Percentiles rank a stretch among this genome's conserved stretches.
Conservation (phyloP, 441 rosid species). For the Populus hybrid region DNA sequence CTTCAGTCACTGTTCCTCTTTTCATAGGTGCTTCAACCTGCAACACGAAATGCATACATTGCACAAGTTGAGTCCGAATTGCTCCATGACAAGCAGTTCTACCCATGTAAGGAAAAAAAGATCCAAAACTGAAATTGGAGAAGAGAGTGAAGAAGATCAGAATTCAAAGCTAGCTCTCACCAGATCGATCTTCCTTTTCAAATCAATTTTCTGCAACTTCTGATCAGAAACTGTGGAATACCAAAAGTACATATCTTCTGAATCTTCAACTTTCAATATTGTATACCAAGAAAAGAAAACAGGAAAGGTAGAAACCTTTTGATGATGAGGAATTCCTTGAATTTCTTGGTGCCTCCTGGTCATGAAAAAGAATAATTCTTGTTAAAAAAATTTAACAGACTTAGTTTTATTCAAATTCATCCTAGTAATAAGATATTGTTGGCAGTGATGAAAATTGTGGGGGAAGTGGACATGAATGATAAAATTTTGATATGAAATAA, state of each 20-base stretch:
- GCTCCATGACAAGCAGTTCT: background rate
- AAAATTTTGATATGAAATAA: background rate
- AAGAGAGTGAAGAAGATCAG: background rate
- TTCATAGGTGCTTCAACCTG: conserved; percentile 37
- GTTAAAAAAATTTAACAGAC: background rate
- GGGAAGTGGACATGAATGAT: background rate
- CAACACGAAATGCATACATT: conserved; percentile 8
- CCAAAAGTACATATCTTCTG: conserved; percentile 12
- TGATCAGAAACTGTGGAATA: conserved; percentile 37
- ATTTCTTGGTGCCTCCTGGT: conserved; percentile 33
- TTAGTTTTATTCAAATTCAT: background rate
- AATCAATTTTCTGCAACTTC: conserved; percentile 26
- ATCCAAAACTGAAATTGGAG: too few relatives aligned
- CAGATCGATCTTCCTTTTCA: conserved; percentile 36
- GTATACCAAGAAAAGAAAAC: conserved; percentile 17
- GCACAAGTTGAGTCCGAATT: background rate
- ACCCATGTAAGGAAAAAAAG: background rate
- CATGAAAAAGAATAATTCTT: conserved; percentile 15
- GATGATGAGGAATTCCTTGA: conserved; percentile 32
- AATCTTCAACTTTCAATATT: conserved; percentile 15
- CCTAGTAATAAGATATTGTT: too few relatives aligned
- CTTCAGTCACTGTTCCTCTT: conserved; percentile 36
- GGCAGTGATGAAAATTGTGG: background rate
- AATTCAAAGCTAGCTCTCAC: conserved; percentile 27
- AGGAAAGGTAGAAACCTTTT: conserved; percentile 37